Conservation (phyloP, 176 grass and related monocot species). For the Cenchrus fungigraminus region DNA sequence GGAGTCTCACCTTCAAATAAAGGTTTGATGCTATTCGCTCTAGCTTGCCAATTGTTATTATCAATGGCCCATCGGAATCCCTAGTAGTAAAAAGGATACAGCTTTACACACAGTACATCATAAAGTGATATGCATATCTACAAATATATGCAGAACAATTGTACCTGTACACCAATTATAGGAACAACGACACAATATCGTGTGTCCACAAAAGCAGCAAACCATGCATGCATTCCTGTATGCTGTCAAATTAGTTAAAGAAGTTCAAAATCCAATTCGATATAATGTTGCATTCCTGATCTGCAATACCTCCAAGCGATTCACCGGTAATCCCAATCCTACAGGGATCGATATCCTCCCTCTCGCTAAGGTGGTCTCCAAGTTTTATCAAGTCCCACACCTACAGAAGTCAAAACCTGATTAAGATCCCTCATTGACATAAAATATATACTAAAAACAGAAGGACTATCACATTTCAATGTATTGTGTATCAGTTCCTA, state of each 20-base stretch:
- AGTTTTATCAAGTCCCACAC: conserved; percentile 97
- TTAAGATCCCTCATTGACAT: background rate
- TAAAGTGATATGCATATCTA: background rate
- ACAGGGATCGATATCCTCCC: conserved; percentile 72
- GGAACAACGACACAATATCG: conserved; percentile 77
- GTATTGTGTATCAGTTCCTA: conserved; percentile 23
- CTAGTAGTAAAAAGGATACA: conserved; percentile 44
- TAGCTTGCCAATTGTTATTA: conserved; percentile 85
- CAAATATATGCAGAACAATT: background rate
- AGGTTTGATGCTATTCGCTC: conserved; percentile 81
- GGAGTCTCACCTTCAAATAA: conserved; percentile 80
- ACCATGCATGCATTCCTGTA: conserved; percentile 97
- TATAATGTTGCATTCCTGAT: conserved; percentile 16
- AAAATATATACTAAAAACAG: background rate
- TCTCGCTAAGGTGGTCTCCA: conserved; percentile 76
- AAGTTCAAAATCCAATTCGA: conserved; percentile 12
- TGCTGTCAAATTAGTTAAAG: conserved; percentile 31
- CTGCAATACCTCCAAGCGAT: conserved; percentile 89
- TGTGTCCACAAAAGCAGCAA: conserved; percentile 76
- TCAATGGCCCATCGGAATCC: conserved; percentile 92
- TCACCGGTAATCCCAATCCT: conserved; percentile 94
- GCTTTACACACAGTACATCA: conserved; percentile 21
- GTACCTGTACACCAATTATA: conserved; percentile 93
- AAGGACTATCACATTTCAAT: background rate
- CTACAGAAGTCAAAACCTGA: conserved; percentile 41